Percentiles rank a stretch among this genome's conserved stretches.
Evolutionary conservation across 78 protist genomes (phyloP).

Genomic region (Thecamonas trahens): DNA sequence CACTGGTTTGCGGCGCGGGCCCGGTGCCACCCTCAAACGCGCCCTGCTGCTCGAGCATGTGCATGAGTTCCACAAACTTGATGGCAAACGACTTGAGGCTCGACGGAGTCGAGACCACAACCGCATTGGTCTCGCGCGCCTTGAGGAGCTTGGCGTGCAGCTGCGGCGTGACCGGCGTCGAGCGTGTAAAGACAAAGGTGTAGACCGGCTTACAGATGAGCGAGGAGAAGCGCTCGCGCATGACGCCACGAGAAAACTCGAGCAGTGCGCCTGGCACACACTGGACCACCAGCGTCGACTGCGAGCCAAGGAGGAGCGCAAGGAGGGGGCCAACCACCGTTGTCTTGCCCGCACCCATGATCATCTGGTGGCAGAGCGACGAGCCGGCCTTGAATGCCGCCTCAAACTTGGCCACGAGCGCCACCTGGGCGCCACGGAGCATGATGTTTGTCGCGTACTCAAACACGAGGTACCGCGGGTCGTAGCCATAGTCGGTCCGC

Average conservation of each 20-base stretch:
- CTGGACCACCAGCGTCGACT: conserved; percentile 33
- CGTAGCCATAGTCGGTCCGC: not conserved
- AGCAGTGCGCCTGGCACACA: conserved; percentile 47
- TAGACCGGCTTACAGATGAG: conserved; percentile 44
- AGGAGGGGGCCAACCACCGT: conserved; percentile 62
- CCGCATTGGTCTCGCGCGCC: not conserved
- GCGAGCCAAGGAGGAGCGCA: conserved; percentile 42
- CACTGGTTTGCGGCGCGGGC: not conserved
- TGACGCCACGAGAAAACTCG: conserved; percentile 32
- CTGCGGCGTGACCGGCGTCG: conserved; percentile 29
- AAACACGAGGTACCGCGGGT: conserved; percentile 30
- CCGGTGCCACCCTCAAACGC: not conserved
- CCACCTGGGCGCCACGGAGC: conserved; percentile 14
- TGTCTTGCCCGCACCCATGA: conserved; percentile 76
- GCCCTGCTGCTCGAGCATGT: conserved; percentile 1
- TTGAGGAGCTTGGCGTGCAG: conserved; percentile 13
- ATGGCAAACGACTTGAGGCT: conserved; percentile 41
- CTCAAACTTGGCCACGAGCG: conserved; percentile 1
- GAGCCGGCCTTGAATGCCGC: not conserved
- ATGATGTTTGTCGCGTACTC: conserved; percentile 12
- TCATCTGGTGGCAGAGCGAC: conserved; percentile 39
- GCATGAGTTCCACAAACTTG: conserved; percentile 44
- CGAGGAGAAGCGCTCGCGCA: conserved; percentile 40
- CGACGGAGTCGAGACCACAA: conserved; percentile 23
- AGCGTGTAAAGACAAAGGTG: conserved; percentile 31